Percentiles rank a stretch among this genome's conserved stretches.
Conservation (phyloP, 345 rosid species). For the Arabidopsis arenosa region DNA sequence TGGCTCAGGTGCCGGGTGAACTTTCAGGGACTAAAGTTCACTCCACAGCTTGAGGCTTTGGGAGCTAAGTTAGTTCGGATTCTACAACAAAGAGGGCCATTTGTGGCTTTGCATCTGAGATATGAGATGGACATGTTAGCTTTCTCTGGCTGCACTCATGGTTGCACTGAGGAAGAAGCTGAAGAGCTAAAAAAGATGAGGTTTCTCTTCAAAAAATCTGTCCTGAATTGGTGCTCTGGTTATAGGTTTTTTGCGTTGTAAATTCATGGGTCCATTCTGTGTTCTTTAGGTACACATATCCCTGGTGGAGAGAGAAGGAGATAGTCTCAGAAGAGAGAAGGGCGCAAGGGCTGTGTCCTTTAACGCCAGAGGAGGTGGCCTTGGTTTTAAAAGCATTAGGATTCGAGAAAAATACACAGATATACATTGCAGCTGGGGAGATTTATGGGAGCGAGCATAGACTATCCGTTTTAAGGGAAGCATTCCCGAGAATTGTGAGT, state of each 20-base stretch:
- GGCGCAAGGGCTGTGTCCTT: conserved; percentile 87
- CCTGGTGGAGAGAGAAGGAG: conserved; percentile 99
- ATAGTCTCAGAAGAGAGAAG: conserved; percentile 82
- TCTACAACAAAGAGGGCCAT: conserved; percentile 78
- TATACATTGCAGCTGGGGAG: conserved; percentile 97
- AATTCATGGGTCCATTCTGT: conserved; percentile 13
- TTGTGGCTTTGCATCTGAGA: conserved; percentile 90
- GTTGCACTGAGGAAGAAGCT: conserved; percentile 88
- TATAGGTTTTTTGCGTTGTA: conserved; percentile 5
- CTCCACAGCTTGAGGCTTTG: conserved; percentile 86
- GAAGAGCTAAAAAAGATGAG: conserved; percentile 88
- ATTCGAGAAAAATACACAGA: conserved; percentile 69
- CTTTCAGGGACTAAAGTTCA: conserved; percentile 87
- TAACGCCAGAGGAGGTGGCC: conserved; percentile 93
- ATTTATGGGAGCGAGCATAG: conserved; percentile 88
- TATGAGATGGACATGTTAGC: conserved; percentile 99
- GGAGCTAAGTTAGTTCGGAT: conserved; percentile 76
- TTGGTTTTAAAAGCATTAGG: conserved; percentile 80
- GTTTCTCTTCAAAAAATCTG: conserved; percentile 44
- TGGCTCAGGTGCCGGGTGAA: conserved; percentile 89
- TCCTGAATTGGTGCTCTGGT: not conserved
- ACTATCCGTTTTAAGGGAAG: conserved; percentile 73
- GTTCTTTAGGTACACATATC: conserved; percentile 79
- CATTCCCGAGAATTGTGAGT: conserved; percentile 91
- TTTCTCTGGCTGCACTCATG: conserved; percentile 97